Evolutionary conservation across 257 asterid species (phyloP).

Genomic region (Solanum megistacrolobum): DNA sequence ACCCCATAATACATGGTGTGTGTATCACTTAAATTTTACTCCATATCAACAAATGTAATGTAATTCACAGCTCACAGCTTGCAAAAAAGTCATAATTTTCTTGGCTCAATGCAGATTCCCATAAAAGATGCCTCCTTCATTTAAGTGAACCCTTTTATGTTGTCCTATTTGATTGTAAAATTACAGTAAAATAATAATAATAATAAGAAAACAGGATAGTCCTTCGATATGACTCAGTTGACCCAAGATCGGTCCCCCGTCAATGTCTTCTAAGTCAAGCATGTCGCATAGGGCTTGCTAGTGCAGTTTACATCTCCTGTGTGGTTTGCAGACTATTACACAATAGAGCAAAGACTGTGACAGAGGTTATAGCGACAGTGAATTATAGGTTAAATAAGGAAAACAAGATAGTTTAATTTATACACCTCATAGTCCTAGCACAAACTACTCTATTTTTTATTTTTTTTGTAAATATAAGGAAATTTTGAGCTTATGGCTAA

Average conservation of each 20-base stretch:
- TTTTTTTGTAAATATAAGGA: not conserved
- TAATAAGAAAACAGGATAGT: not conserved
- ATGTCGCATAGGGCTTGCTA: not conserved
- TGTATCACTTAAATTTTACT: slow-evolving; percentile 1
- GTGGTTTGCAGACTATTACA: too few species aligned
- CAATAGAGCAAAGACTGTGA: too few species aligned
- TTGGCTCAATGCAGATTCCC: slow-evolving; percentile 40
- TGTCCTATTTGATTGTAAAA: not conserved
- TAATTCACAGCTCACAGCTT: not conserved
- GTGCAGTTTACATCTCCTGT: too few species aligned
- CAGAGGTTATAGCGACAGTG: accelerated
- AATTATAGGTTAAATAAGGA: too few species aligned
- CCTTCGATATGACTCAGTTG: not conserved
- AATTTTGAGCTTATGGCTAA: not conserved
- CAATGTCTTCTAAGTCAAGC: not conserved
- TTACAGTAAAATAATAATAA: too few species aligned
- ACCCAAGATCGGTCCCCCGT: not conserved
- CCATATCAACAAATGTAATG: not conserved
- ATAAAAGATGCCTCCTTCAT: slow-evolving; percentile 8
- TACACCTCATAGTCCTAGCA: not conserved
- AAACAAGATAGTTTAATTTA: not conserved
- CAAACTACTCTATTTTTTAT: too few species aligned
- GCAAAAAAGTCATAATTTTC: slow-evolving; percentile 13
- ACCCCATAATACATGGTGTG: not conserved
- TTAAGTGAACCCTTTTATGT: not conserved